A percentile compares a stretch with the other conserved stretches of the same genome.
These are phyloP conservation scores for Selenicereus undatus DNA, from an alignment of 148 eudicot genomes.

Conservation along the genomic window DNA sequence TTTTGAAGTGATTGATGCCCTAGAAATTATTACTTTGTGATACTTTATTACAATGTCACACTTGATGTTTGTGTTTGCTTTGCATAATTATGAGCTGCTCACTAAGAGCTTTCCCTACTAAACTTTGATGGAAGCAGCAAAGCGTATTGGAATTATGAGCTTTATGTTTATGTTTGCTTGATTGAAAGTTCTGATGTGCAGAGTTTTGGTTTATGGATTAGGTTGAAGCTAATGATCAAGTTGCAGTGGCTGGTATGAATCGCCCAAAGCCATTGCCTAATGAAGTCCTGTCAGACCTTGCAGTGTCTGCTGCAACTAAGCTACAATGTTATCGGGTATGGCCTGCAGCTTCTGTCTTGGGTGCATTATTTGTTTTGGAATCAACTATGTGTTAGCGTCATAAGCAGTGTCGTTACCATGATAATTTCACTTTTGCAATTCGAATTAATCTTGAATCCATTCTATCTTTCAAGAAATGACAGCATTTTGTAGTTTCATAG, in stretches of 20 bases:
- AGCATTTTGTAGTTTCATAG: not conserved
- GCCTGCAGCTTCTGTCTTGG: not conserved
- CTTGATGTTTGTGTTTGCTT: not conserved
- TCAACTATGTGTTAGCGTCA: not conserved
- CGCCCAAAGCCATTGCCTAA: constrained; percentile 85
- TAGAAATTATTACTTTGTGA: not conserved
- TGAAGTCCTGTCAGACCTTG: constrained; percentile 81
- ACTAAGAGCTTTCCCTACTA: not conserved
- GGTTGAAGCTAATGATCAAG: constrained; percentile 97
- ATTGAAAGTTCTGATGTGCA: constrained; percentile 9
- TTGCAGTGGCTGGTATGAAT: constrained; percentile 87
- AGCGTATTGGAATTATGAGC: not conserved
- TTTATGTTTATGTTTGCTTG: not conserved
- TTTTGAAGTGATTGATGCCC: not conserved
- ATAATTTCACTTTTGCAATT: not conserved
- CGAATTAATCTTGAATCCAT: not conserved
- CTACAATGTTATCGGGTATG: constrained; percentile 86
- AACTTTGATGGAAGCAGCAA: constrained; percentile 6
- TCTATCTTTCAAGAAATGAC: not conserved
- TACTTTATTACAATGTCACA: not conserved
- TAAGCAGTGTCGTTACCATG: not conserved
- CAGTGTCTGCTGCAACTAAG: constrained; percentile 87
- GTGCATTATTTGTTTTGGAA: not conserved
- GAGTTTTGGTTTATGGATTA: constrained; percentile 22
- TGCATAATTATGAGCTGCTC: not conserved